Conservation (phyloP, 2,329 filamentous ascomycete species). For the Nigrospora oryzae region DNA sequence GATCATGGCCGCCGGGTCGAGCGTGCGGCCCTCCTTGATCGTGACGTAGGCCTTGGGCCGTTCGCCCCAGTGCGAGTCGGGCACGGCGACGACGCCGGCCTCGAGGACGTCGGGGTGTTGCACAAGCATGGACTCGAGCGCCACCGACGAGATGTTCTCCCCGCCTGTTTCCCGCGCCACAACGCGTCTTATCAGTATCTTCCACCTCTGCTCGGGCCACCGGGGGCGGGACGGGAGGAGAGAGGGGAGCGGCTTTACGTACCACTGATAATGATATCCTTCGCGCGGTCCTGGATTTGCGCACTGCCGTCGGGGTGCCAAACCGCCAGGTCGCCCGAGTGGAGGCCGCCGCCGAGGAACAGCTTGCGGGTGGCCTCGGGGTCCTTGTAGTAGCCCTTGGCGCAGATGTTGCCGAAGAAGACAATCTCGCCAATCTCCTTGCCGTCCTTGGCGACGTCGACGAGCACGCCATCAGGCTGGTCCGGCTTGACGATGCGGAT, state of each 20-base stretch:
- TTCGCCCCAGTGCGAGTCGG: slow-evolving; percentile 90
- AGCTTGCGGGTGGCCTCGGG: slow-evolving; percentile 75
- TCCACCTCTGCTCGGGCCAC: neutral
- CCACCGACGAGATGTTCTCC: slow-evolving; percentile 93
- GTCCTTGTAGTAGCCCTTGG: slow-evolving; percentile 89
- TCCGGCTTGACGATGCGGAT: slow-evolving; percentile 76
- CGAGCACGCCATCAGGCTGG: slow-evolving; percentile 55
- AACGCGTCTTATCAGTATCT: neutral
- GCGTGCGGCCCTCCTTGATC: slow-evolving; percentile 54
- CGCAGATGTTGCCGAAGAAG: slow-evolving; percentile 86
- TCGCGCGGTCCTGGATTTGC: slow-evolving; percentile 87
- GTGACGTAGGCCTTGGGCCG: slow-evolving; percentile 92
- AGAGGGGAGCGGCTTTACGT: slow-evolving; percentile 17
- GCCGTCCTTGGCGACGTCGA: slow-evolving; percentile 62
- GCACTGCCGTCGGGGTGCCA: slow-evolving; percentile 86
- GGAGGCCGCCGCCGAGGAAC: slow-evolving; percentile 77
- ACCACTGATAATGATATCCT: slow-evolving; percentile 98
- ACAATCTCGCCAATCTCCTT: slow-evolving; percentile 78
- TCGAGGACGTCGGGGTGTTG: slow-evolving; percentile 86
- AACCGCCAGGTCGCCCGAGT: slow-evolving; percentile 88
- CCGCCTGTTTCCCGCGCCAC: slow-evolving; percentile 50
- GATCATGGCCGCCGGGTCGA: slow-evolving; percentile 64
- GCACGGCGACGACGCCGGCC: slow-evolving; percentile 80
- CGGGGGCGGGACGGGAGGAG: neutral
- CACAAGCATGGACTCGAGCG: slow-evolving; percentile 81